Evolutionary conservation across 1,284 basidiomycete genomes (phyloP), one percentile per base, ranked within the genome.

Genomic region (Veloboletus limbatus): DNA sequence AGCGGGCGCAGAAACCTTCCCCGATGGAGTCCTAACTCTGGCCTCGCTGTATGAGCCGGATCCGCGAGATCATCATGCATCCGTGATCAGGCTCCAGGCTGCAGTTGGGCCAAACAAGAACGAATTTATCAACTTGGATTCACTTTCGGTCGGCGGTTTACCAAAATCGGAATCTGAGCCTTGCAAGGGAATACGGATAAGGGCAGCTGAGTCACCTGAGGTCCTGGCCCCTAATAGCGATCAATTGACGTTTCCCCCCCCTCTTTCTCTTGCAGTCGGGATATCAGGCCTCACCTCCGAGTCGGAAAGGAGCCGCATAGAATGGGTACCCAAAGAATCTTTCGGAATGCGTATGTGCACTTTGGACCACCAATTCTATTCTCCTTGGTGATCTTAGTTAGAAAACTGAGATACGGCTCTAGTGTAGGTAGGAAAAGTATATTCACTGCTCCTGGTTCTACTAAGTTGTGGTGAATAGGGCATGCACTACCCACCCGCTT

Each of bases 401-500:
- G n/a, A n/a, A n/a, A n/a, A 63, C 58, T 24, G 65, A 67, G 39
- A 54, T 62, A n/a, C n/a, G 42, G 38, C 68, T 50, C 52, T 64
- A 44, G 54, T 66, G 65, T 67, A 40, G 28, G 62, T 57, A n/a
- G 14, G 44, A 48, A 37, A 37, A 32, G 27, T 30, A 39, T 45
- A 45, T 1, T 7, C 8, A 1, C 14, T 18, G 8, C 11, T 36
- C 34, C 36, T 24, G 32, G 31, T 33, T 13, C 14, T 22, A 22
- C 28, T 28, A 14, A 42, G 16, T 28, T 4, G 20, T 22, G 25
- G 8, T n/a, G 10, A 26, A 28, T 36, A 85, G 80, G 17, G 55
- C 70, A 26, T n/a, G n/a, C 78, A 82, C 52, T 83, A 92, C 43
- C 75, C 81, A 8, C 66, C 74, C n/a, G n/a, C 1, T 76, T 84